Percentiles rank a stretch among this genome's conserved stretches.
Evolutionary conservation across 73 alveolate genomes (phyloP).

Genomic region (Tetrahymena malaccensis): DNA sequence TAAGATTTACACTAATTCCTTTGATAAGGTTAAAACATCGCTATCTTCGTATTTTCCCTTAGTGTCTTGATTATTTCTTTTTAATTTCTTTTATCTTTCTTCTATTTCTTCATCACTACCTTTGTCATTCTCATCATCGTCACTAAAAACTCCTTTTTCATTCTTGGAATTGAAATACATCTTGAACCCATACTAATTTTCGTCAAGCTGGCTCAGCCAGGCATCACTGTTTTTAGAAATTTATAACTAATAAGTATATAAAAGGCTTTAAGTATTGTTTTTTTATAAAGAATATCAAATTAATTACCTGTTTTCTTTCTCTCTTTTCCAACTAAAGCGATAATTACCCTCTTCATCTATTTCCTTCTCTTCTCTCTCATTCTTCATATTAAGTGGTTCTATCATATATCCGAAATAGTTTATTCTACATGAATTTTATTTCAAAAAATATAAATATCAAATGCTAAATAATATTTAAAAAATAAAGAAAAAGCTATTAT

Average conservation of each 20-base stretch:
- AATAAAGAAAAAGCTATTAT: neutral
- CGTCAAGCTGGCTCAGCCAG: neutral
- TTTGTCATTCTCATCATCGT: neutral
- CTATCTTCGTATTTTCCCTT: neutral
- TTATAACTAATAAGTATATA: neutral
- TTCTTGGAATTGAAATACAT: neutral
- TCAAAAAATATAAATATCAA: neutral
- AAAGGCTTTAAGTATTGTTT: neutral
- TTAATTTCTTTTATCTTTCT: neutral
- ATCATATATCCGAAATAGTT: neutral
- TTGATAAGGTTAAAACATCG: neutral
- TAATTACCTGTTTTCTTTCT: neutral
- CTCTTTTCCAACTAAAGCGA: neutral
- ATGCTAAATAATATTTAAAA: neutral
- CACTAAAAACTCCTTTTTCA: neutral
- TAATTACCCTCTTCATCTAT: neutral
- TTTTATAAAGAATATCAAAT: neutral
- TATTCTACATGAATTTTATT: neutral
- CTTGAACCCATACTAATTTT: neutral
- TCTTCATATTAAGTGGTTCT: neutral
- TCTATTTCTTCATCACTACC: neutral
- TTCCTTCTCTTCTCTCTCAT: neutral
- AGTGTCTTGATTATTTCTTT: neutral
- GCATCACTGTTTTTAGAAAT: neutral
- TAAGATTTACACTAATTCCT: neutral